These are phyloP conservation scores for Orobanche coerulescens DNA, from an alignment of 257 asterid genomes.

Conservation along the genomic window DNA sequence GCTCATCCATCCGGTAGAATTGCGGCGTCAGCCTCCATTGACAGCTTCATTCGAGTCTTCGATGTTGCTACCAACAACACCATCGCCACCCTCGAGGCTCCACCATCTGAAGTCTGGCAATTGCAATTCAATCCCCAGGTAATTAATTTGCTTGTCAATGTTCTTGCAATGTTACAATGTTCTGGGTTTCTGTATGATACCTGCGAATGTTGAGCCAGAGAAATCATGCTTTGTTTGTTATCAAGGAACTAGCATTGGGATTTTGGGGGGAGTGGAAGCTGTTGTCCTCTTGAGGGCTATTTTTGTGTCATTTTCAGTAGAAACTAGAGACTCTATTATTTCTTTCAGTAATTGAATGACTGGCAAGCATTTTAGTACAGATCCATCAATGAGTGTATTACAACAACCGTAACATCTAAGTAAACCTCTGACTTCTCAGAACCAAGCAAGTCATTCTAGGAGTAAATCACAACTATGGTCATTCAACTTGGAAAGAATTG, in stretches of 20 bases:
- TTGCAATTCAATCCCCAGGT: constrained; percentile 87
- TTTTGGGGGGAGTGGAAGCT: background rate
- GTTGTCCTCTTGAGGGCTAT: background rate
- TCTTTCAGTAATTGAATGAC: background rate
- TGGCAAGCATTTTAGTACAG: background rate
- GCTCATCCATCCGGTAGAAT: constrained; percentile 87
- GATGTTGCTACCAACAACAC: constrained; percentile 72
- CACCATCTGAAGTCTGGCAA: constrained; percentile 98
- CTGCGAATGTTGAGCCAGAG: background rate
- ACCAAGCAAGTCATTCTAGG: background rate
- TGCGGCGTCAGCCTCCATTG: constrained; percentile 94
- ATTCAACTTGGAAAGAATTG: background rate
- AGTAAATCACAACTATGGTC: background rate
- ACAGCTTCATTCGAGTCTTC: constrained; percentile 80
- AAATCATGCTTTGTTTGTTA: background rate
- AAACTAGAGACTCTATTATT: background rate
- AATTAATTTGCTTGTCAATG: background rate
- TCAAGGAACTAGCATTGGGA: constrained; percentile 1
- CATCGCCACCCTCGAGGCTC: constrained; percentile 88
- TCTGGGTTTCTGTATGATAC: too few species aligned
- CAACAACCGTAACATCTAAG: background rate
- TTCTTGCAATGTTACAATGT: background rate
- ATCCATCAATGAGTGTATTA: background rate
- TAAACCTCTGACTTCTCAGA: background rate
- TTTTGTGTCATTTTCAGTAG: background rate